Percentiles rank a stretch among this genome's conserved stretches.
These are phyloP conservation scores for Penicillium brasilianum DNA, from an alignment of 2,329 filamentous ascomycete species.

Conservation along the genomic window DNA sequence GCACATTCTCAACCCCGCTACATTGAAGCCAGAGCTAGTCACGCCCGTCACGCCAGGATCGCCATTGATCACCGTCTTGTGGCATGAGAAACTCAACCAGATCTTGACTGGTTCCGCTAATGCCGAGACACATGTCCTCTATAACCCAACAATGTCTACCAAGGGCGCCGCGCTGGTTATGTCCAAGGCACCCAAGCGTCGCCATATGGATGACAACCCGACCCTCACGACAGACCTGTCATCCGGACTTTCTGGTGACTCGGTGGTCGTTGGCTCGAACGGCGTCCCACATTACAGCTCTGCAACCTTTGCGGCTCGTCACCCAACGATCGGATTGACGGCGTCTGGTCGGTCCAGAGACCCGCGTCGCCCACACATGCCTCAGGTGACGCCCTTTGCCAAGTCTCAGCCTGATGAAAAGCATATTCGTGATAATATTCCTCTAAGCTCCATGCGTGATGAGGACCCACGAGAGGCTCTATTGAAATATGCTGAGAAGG, in stretches of 20 bases:
- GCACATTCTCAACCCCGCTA: slow-evolving; percentile 92
- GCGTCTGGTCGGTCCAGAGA: slow-evolving; percentile 78
- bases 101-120: slow-evolving; percentile 94
- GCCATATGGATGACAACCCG: slow-evolving; percentile 93
- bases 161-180: slow-evolving; percentile 87
- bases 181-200: slow-evolving; percentile 90
- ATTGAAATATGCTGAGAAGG: slow-evolving; percentile 91
- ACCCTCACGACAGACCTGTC: slow-evolving; percentile 83
- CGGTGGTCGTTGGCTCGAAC: slow-evolving; percentile 71
- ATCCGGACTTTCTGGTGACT: slow-evolving; percentile 80
- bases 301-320: slow-evolving; percentile 63
- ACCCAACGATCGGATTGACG: slow-evolving; percentile 75
- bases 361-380: slow-evolving; percentile 82
- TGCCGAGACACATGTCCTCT: slow-evolving; percentile 85
- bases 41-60: slow-evolving; percentile 87
- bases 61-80: slow-evolving; percentile 81
- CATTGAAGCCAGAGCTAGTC: slow-evolving; percentile 79
- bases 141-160: slow-evolving; percentile 80
- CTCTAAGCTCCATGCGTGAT: slow-evolving; percentile 89
- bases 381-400: slow-evolving; percentile 83
- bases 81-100: slow-evolving; percentile 95
- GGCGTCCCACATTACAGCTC: slow-evolving; percentile 78
- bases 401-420: slow-evolving; percentile 88
- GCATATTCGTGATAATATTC: slow-evolving; percentile 86
- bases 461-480: slow-evolving; percentile 94